Percentiles rank a stretch among this genome's conserved stretches.
These are phyloP conservation scores for Piper betle DNA, from an alignment of 164 flowering plant genomes.

Conservation along the genomic window DNA sequence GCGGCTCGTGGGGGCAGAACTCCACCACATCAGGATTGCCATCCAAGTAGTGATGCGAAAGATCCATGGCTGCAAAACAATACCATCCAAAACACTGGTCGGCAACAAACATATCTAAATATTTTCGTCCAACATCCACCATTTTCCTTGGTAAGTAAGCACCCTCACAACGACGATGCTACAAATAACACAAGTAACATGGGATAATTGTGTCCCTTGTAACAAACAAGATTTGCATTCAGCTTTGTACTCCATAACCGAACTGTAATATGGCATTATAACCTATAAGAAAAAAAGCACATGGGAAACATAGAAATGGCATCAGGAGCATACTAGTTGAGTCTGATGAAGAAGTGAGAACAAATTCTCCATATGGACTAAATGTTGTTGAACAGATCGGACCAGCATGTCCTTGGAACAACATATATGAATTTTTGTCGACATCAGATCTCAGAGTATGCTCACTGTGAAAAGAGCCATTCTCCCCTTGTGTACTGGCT, in stretches of 20 bases:
- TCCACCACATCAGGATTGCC: constrained; percentile 92
- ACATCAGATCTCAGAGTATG: constrained; percentile 27
- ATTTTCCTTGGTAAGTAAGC: too few species aligned
- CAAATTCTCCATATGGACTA: constrained; percentile 84
- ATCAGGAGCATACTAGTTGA: constrained; percentile 55
- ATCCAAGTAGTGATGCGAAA: constrained; percentile 52
- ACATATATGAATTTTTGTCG: constrained; percentile 69
- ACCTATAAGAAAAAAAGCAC: neutral
- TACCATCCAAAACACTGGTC: neutral
- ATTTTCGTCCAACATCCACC: too few species aligned
- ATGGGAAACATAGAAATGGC: constrained; percentile 1
- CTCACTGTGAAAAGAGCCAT: constrained; percentile 36
- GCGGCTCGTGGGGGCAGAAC: constrained; percentile 65
- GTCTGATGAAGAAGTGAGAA: constrained; percentile 90
- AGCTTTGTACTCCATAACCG: constrained; percentile 92
- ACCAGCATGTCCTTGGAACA: constrained; percentile 89
- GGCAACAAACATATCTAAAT: neutral
- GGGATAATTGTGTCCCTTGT: constrained; percentile 99
- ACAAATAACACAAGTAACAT: too few species aligned
- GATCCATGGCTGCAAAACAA: constrained; percentile 33
- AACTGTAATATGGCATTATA: constrained; percentile 45
- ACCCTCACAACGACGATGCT: too few species aligned
- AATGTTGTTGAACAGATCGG: constrained; percentile 87
- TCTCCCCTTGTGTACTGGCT: constrained; percentile 68
- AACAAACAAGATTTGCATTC: constrained; percentile 95